These are phyloP conservation scores for Nicotiana paniculata DNA, from an alignment of 257 asterid species.

Conservation along the genomic window DNA sequence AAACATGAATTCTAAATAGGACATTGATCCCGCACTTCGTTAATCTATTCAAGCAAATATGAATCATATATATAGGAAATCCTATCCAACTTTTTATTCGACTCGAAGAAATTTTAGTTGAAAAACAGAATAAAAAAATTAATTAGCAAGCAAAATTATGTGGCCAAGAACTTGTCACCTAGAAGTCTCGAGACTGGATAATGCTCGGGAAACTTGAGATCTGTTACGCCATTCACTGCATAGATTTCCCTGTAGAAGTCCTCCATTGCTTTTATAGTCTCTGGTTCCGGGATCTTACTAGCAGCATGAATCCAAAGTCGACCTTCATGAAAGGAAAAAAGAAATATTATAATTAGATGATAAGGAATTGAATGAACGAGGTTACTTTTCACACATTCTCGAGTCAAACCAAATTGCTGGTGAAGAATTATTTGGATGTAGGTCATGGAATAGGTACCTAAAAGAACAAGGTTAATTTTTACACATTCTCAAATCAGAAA, in stretches of 20 bases:
- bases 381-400: neutral
- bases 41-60: neutral
- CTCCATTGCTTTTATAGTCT: constrained; percentile 92
- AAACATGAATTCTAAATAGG: neutral
- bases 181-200: constrained; percentile 87
- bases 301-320: constrained; percentile 99
- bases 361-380: neutral
- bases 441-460: neutral
- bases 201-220: constrained; percentile 81
- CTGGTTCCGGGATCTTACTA: constrained; percentile 80
- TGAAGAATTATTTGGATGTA: neutral
- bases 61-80: neutral
- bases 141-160: neutral
- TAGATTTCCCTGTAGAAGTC: constrained; percentile 85
- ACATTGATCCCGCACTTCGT: neutral
- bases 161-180: constrained; percentile 37
- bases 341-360: neutral
- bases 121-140: neutral
- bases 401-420: neutral
- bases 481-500: neutral
- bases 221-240: constrained; percentile 72
- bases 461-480: neutral
- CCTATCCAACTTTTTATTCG: neutral
- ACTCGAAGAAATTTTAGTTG: neutral
- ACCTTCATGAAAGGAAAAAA: constrained; percentile 31